Base-by-base conservation (phyloP, 257 asterid species). In the Plantago elongata region DNA sequence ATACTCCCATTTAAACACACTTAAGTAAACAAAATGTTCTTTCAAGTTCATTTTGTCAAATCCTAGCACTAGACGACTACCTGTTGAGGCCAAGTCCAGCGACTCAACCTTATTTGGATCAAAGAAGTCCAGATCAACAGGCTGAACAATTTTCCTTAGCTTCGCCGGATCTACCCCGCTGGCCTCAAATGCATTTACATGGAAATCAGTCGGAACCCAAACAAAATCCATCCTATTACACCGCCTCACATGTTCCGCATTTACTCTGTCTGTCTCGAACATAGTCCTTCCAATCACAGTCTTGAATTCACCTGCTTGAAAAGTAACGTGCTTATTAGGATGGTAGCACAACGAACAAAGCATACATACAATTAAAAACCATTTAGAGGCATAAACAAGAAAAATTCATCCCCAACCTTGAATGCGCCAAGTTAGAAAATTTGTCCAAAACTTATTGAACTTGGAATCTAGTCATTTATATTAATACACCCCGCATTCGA, bases 141-240 rank as follows among this genome's bases (percentile, higher is more conserved):
- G 84, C 76, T 90, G 97, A 69, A 87, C 79, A 43, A 87, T 66
- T 81, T 87, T 90, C 62, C 67, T 78, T 56, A 85, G 51, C 78
- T 90, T 90, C 30, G 34, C n/a, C 2, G 86, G 82, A 71, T 85
- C 93, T 49, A 90, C 87, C 71, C 95, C 95, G 69, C 97, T 83
- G 16, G 72, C 61, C 55, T 27, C 73, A 80, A 90, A 87, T 4
- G 78, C 68, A 42, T 57, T 51, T 4, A 83, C 86, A 71, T 90
- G 96, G 51, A 90, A 90, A 59, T 85, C 96, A 79, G 93, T 87
- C 45, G 97, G 97, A 77, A 90, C 96, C 97, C 97, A 90, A 17
- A 90, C 81, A 52, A 22, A 69, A 79, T 90, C 95, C 95, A 90
- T 79, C 61, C 16, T 34, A 63, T 90, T 87, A 67, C 95, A 90